phyloP scores from a whole-genome alignment of 805 yeast species.

The Scheffersomyces stipitis region DNA sequence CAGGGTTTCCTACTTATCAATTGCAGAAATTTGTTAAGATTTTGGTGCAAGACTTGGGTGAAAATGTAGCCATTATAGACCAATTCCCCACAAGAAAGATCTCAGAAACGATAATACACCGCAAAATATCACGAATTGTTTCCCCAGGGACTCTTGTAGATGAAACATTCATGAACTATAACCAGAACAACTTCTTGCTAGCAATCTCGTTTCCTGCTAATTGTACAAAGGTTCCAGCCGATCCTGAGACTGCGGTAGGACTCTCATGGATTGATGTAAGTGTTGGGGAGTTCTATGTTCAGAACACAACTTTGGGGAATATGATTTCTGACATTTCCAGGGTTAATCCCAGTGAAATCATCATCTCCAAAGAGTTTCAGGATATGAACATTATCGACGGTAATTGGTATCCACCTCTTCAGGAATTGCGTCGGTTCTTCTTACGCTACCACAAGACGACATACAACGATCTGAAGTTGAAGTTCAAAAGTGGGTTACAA shows the following conservation, averaged over 20 bases:
- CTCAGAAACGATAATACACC: conserved; percentile 42
- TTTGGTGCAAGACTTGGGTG: conserved; percentile 66
- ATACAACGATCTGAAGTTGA: conserved; percentile 30
- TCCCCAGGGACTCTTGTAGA: conserved; percentile 93
- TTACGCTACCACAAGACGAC: conserved; percentile 49
- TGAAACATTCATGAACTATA: conserved; percentile 75
- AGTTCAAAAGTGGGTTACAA: conserved; percentile 33
- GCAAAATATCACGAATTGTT: conserved; percentile 77
- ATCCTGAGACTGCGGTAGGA: conserved; percentile 54
- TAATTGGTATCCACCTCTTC: conserved; percentile 55
- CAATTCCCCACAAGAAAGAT: conserved; percentile 41
- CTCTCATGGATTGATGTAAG: conserved; percentile 88
- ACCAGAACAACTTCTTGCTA: conserved; percentile 67
- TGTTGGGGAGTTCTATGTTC: conserved; percentile 74
- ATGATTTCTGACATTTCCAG: conserved; percentile 72
- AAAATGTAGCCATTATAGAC: conserved; percentile 81
- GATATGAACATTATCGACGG: conserved; percentile 42
- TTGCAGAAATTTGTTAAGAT: conserved; percentile 71
- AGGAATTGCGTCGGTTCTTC: conserved; percentile 59
- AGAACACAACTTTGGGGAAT: conserved; percentile 58
- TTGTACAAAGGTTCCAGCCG: conserved; percentile 35
- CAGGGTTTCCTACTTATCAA: conserved; percentile 83
- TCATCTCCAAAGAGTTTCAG: conserved; percentile 52
- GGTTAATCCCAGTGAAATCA: conserved; percentile 77
- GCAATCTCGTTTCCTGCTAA: conserved; percentile 61